Evolutionary conservation across 2,329 filamentous ascomycete species (phyloP).

Genomic region (Bipolaris victoriae): DNA sequence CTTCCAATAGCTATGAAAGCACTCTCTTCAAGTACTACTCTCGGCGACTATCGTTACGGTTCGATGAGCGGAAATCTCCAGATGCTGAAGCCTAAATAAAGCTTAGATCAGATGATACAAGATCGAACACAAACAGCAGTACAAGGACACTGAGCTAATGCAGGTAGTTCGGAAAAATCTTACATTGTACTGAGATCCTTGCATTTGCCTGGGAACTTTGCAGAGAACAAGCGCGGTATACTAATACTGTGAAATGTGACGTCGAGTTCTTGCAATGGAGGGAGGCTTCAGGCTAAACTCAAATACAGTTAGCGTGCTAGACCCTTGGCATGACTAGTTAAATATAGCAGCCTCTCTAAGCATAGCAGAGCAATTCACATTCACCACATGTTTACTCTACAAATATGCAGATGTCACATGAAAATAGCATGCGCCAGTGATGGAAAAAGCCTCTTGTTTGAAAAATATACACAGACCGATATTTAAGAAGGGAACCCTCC

Average conservation of each 20-base stretch:
- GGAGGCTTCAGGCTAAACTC: not conserved
- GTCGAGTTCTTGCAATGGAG: not conserved
- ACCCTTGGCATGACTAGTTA: no score
- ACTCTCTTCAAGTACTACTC: not conserved
- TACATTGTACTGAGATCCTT: not conserved
- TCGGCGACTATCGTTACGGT: not conserved
- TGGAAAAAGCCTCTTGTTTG: no score
- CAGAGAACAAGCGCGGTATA: not conserved
- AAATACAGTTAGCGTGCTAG: not conserved
- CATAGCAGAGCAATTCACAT: not conserved
- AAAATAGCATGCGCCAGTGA: no score
- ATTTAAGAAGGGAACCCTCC: not conserved
- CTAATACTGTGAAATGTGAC: not conserved
- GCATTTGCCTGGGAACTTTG: not conserved
- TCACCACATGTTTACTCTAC: no score
- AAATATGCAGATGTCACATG: no score
- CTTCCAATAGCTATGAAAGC: no score
- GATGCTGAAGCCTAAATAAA: constrained; percentile 1
- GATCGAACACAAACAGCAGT: not conserved
- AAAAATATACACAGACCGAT: not conserved
- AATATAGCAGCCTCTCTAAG: no score
- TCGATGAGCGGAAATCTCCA: not conserved
- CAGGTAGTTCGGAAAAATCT: not conserved
- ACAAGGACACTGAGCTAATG: not conserved
- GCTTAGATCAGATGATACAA: not conserved